These are phyloP conservation scores for Salix arbutifolia DNA, from an alignment of 345 rosid genomes.

Conservation along the genomic window DNA sequence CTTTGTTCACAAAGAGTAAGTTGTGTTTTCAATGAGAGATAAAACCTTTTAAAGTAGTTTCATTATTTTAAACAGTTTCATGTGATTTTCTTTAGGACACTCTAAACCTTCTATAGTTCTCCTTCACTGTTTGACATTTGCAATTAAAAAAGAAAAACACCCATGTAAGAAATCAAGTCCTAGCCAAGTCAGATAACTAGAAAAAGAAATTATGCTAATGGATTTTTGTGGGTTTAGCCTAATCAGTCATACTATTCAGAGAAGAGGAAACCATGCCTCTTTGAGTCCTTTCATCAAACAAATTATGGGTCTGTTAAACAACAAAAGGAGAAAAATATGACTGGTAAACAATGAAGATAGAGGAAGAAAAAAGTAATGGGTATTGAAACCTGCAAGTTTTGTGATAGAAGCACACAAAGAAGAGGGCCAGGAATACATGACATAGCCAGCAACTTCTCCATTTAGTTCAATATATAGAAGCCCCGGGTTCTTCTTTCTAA, in stretches of 20 bases:
- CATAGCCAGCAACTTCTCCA: slow-evolving; percentile 59
- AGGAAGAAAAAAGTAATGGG: not conserved
- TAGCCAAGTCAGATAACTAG: not conserved
- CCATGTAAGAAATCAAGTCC: not conserved
- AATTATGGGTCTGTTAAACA: slow-evolving; percentile 5
- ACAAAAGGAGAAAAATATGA: too few species aligned
- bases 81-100: too few species aligned
- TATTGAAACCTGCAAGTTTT: slow-evolving; percentile 66
- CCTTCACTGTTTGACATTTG: slow-evolving; percentile 48
- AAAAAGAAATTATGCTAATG: not conserved
- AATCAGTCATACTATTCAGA: not conserved
- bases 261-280: not conserved
- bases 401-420: slow-evolving; percentile 68
- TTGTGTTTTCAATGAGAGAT: too few species aligned
- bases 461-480: slow-evolving; percentile 43
- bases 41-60: too few species aligned
- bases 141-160: not conserved
- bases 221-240: not conserved
- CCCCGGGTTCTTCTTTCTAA: slow-evolving; percentile 63
- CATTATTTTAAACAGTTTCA: too few species aligned
- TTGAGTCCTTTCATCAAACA: slow-evolving; percentile 48
- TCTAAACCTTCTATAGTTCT: slow-evolving; percentile 37
- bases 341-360: not conserved
- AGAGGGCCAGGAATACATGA: slow-evolving; percentile 71
- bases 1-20: too few species aligned